phyloP scores from a whole-genome alignment of 1,284 basidiomycete species.

The Ustilago xerochloae region DNA sequence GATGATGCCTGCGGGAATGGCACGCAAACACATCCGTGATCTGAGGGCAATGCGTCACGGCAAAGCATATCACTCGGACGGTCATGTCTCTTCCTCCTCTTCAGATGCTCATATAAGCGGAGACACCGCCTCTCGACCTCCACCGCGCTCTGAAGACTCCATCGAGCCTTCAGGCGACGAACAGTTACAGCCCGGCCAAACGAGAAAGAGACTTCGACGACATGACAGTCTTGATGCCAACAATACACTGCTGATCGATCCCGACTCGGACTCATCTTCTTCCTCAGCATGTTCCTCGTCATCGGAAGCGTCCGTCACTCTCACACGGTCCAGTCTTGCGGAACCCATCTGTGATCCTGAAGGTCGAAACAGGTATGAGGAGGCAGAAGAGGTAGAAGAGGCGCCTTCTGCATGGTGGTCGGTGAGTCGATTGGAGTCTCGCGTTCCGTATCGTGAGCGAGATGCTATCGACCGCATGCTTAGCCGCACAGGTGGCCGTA shows the following conservation, averaged over 20 bases:
- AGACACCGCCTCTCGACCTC: neutral
- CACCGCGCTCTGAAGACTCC: neutral
- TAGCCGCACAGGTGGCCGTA: constrained; percentile 37
- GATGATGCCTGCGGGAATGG: constrained; percentile 66
- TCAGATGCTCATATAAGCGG: constrained; percentile 5
- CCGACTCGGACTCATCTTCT: constrained; percentile 41
- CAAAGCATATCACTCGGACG: constrained; percentile 60
- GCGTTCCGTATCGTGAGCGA: constrained; percentile 27
- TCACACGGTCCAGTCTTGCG: neutral
- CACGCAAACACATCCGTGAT: constrained; percentile 63
- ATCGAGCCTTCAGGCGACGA: constrained; percentile 9
- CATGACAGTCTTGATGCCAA: constrained; percentile 27
- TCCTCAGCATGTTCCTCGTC: constrained; percentile 17
- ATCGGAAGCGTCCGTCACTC: constrained; percentile 6
- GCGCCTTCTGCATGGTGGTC: constrained; percentile 39
- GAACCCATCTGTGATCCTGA: neutral
- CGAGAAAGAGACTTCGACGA: constrained; percentile 40
- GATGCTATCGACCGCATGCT: constrained; percentile 64
- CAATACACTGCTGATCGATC: constrained; percentile 41
- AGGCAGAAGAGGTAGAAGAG: constrained; percentile 23
- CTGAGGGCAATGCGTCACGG: constrained; percentile 63
- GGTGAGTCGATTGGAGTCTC: constrained; percentile 16
- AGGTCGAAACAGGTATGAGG: neutral
- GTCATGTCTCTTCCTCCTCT: constrained; percentile 43
- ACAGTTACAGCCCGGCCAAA: constrained; percentile 52